Base-by-base conservation (phyloP, 2,329 filamentous ascomycete species). In the Aspergillus brasiliensis region DNA sequence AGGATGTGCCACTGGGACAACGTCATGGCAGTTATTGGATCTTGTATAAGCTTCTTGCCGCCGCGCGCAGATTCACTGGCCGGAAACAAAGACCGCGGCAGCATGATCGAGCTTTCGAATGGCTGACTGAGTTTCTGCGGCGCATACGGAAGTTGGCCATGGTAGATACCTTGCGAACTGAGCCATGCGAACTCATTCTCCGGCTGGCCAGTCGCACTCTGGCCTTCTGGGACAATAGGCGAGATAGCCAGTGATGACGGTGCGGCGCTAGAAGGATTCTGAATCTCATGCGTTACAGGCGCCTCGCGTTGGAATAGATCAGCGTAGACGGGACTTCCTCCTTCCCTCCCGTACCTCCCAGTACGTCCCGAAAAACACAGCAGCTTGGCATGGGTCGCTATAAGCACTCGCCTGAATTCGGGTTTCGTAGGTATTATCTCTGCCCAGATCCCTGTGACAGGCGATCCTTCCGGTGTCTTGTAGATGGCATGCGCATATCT, bases 1-100 rank as follows among this genome's bases (percentile, higher is more conserved):
- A 99, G 77, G 52, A 97, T 88, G 73, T 99, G 95, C 90, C 95
- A 99, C 71, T 97, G 92, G 5, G 93, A 96, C 64, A 99, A 80
- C 0, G 90, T 88, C 73, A 97, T 88, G 0, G 91, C 91, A 42
- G 88, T 87, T 40, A 97, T 88, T 1, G 86, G 83, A 61, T 96
- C 91, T 56, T 90, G 84, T 0, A 86, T 82, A 37, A 88, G 77
- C 62, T 86, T 89, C 62, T 83, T 86, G 23, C 88, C 82, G 37
- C 86, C 88, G 62, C 85, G 84, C 1, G 86, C 79, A 8, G 85
- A 84, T 62, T 92, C 88, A 0, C 86, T 82, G 2, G 86, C 83
- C 1, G 91, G 86, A 44, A 98, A 84, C 59, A 92, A 87, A 1
- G 91, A 86, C 69, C 86, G 87, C 15, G 90, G 81, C 55, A 97